Percentiles rank a stretch among this genome's conserved stretches.
Conservation (phyloP, 306 rosid species). For the Fragaria iinumae region DNA sequence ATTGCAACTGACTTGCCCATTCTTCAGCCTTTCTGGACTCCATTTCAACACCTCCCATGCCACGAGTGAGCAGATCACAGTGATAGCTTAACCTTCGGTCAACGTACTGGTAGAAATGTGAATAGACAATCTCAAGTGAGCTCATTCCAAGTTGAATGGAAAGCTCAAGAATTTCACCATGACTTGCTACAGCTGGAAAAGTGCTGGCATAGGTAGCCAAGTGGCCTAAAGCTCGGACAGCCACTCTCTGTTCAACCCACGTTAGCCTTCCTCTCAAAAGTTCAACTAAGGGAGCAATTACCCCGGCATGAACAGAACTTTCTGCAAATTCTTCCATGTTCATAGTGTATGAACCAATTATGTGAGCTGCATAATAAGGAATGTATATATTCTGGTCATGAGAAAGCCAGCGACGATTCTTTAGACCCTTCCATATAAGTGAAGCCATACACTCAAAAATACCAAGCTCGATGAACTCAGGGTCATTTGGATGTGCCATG, state of each 20-base stretch:
- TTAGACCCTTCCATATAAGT: slow-evolving; percentile 92
- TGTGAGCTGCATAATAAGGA: slow-evolving; percentile 97
- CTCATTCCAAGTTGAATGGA: slow-evolving; percentile 88
- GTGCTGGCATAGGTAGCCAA: slow-evolving; percentile 91
- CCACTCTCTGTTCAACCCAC: slow-evolving; percentile 99
- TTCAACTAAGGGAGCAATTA: slow-evolving; percentile 86
- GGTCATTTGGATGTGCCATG: slow-evolving; percentile 99
- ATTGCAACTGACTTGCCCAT: slow-evolving; percentile 99
- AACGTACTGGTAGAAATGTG: slow-evolving; percentile 86
- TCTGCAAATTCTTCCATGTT: slow-evolving; percentile 98
- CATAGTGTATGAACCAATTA: slow-evolving; percentile 97
- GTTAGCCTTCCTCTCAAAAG: slow-evolving; percentile 92
- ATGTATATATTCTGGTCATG: slow-evolving; percentile 96
- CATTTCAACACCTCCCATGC: slow-evolving; percentile 99
- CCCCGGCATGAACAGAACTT: slow-evolving; percentile 79
- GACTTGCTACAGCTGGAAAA: slow-evolving; percentile 75
- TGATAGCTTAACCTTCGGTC: slow-evolving; percentile 95
- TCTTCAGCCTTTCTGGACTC: slow-evolving; percentile 99
- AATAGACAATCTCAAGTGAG: slow-evolving; percentile 91
- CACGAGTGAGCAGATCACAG: slow-evolving; percentile 95
- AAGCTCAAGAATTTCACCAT: slow-evolving; percentile 91
- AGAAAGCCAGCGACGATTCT: slow-evolving; percentile 95
- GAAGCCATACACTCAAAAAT: slow-evolving; percentile 98
- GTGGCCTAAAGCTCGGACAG: slow-evolving; percentile 98
- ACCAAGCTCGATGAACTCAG: slow-evolving; percentile 87